Percentiles rank a stretch among this genome's conserved stretches.
These are phyloP conservation scores for Pestalotiopsis sp. DNA, from an alignment of 2,329 filamentous ascomycete species.

Conservation along the genomic window DNA sequence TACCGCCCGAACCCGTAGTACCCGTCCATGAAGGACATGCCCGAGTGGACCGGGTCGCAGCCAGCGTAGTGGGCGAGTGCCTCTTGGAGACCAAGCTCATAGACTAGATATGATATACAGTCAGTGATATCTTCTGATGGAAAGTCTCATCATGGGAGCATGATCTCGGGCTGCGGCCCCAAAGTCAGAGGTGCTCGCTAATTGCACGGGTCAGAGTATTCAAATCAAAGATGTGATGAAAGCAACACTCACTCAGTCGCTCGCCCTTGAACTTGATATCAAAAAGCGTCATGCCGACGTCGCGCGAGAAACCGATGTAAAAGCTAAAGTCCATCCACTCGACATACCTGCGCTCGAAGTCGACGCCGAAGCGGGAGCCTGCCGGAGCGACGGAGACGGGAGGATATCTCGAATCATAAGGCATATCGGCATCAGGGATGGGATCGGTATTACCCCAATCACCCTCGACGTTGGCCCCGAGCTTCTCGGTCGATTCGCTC, in stretches of 20 bases:
- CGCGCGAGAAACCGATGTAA: constrained; percentile 51
- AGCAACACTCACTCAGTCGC: constrained; percentile 33
- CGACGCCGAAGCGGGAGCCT: constrained; percentile 44
- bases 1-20: constrained; percentile 52
- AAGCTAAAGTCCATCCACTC: constrained; percentile 57
- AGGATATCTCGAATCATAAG: constrained; percentile 39
- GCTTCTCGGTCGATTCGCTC: constrained; percentile 46
- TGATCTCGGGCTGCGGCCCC: too few species aligned
- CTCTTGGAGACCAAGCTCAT: constrained; percentile 59
- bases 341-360: constrained; percentile 45
- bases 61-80: constrained; percentile 56
- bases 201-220: too few species aligned
- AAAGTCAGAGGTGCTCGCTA: not conserved
- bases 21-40: constrained; percentile 48
- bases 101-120: constrained; percentile 37
- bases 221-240: not conserved
- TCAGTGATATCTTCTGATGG: not conserved
- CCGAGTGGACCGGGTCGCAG: constrained; percentile 48
- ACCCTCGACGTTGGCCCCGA: constrained; percentile 50
- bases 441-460: constrained; percentile 47
- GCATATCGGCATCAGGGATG: constrained; percentile 34
- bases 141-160: not conserved
- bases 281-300: constrained; percentile 51
- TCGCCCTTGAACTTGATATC: constrained; percentile 58
- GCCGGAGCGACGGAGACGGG: constrained; percentile 40